Conservation (phyloP, 2,329 filamentous ascomycete species). For the Hypoxylon sp. region DNA sequence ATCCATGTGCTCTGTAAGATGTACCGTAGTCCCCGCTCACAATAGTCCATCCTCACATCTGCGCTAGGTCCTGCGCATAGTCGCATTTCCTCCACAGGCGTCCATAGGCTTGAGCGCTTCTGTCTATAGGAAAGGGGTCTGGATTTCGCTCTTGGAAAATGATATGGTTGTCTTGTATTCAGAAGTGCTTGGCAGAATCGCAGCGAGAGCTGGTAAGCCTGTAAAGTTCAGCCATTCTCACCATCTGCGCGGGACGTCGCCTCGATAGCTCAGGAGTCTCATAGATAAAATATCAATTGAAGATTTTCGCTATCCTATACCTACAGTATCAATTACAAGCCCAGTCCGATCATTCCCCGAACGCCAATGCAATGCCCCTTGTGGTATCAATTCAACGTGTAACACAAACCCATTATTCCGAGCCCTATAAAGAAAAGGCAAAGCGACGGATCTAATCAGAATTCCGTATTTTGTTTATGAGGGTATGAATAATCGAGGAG, state of each 20-base stretch:
- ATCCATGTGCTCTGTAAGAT: no score
- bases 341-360: not conserved
- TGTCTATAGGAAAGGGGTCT: no score
- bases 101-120: no score
- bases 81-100: no score
- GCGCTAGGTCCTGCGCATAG: no score
- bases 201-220: not conserved
- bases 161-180: not conserved
- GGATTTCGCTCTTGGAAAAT: not conserved
- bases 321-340: not conserved
- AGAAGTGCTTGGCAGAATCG: not conserved
- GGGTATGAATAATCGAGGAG: conserved; percentile 31
- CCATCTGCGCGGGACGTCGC: not conserved
- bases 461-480: not conserved
- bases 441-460: not conserved
- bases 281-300: not conserved
- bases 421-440: conserved; percentile 4
- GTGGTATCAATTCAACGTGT: conserved; percentile 27
- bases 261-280: not conserved
- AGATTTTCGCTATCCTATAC: not conserved
- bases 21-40: no score
- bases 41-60: no score
- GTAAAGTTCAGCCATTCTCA: not conserved
- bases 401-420: not conserved
- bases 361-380: conserved; percentile 25